Conservation (phyloP, 306 rosid species). For the peach (Prunus persica) region Prunus_persica_NCBIv2 NC_034013.1:14597001-14597500, state of each 20-base stretch:
- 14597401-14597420: slow-evolving; percentile 34
- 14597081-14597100: slow-evolving; percentile 35
- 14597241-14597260: slow-evolving; percentile 30
- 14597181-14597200: slow-evolving; percentile 45
- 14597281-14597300: slow-evolving; percentile 54
- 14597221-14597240: slow-evolving; percentile 41
- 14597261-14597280: slow-evolving; percentile 49
- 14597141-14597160: slow-evolving; percentile 56
- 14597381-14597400: slow-evolving; percentile 38
- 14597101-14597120: slow-evolving; percentile 33
- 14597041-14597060: slow-evolving; percentile 37
- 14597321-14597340: slow-evolving; percentile 88
- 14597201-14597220: slow-evolving; percentile 43
- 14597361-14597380: slow-evolving; percentile 42
- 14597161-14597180: slow-evolving; percentile 57
- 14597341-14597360: slow-evolving; percentile 43
- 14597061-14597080: slow-evolving; percentile 47
- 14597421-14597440: slow-evolving; percentile 29
- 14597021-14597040: slow-evolving; percentile 45
- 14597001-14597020: slow-evolving; percentile 35
- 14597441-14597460: slow-evolving; percentile 33
- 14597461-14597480: slow-evolving; percentile 29
- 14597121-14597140: slow-evolving; percentile 49
- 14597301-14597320: slow-evolving; percentile 52
- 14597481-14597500: slow-evolving; percentile 20